Evolutionary conservation across 2,329 filamentous ascomycete genomes (phyloP).

Genomic region (Arthrobotrys pseudoclavata): DNA sequence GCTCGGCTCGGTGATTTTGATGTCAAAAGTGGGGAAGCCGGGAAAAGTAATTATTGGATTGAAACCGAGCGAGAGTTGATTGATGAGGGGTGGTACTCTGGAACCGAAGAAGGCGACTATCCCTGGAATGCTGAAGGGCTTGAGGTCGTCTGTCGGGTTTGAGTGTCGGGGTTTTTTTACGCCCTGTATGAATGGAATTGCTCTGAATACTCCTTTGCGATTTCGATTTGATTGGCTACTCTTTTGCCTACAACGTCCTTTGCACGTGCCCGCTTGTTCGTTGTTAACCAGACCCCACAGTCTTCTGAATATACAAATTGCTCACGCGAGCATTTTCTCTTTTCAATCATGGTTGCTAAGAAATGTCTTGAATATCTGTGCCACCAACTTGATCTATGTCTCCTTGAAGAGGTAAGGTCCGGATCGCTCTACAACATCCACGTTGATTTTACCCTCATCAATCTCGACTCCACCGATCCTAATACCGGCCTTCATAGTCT

Average conservation of each 20-base stretch:
- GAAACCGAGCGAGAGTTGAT: slow-evolving; percentile 75
- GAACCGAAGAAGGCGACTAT: slow-evolving; percentile 64
- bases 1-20: slow-evolving; percentile 81
- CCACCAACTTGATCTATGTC: slow-evolving; percentile 15
- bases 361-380: neutral
- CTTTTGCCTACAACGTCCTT: neutral
- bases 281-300: neutral
- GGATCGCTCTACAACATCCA: slow-evolving; percentile 78
- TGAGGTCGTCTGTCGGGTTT: slow-evolving; percentile 45
- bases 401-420: slow-evolving; percentile 61
- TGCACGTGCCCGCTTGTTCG: neutral
- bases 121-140: slow-evolving; percentile 52
- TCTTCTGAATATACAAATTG: neutral
- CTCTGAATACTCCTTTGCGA: neutral
- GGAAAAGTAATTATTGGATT: slow-evolving; percentile 79
- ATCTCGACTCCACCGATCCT: slow-evolving; percentile 84
- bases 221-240: slow-evolving; percentile 3
- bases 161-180: neutral
- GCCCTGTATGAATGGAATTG: neutral
- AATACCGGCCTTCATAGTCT: slow-evolving; percentile 87
- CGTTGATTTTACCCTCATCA: slow-evolving; percentile 85
- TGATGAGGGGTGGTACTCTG: slow-evolving; percentile 77
- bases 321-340: slow-evolving; percentile 22
- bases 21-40: slow-evolving; percentile 75
- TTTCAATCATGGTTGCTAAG: neutral